phyloP scores from a whole-genome alignment of 345 rosid species.

The Ceriops zippeliana region DNA sequence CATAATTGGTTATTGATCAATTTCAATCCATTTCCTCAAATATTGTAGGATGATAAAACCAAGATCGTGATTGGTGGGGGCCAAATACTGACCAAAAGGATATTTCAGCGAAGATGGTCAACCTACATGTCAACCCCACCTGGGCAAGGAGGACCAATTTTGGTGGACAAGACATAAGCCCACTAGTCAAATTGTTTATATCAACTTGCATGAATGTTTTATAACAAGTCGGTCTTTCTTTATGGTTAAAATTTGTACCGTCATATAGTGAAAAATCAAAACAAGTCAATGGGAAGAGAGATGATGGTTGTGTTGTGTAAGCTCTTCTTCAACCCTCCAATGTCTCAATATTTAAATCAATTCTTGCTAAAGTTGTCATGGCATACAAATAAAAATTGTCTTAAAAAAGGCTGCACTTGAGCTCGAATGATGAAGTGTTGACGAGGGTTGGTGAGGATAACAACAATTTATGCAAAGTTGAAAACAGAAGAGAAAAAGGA shows the following conservation, averaged over 20 bases:
- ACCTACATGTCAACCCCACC: constrained; percentile 50
- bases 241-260: constrained; percentile 15
- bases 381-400: not conserved
- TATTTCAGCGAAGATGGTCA: constrained; percentile 45
- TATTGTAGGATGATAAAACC: constrained; percentile 7
- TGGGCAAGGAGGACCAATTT: constrained; percentile 18
- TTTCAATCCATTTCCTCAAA: constrained; percentile 19
- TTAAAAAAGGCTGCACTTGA: not conserved
- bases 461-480: constrained; percentile 1
- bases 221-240: not conserved
- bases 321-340: not conserved
- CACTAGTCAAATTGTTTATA: constrained; percentile 35
- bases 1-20: not conserved
- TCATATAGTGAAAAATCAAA: constrained; percentile 8
- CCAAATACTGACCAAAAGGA: constrained; percentile 30
- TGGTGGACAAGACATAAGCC: constrained; percentile 32
- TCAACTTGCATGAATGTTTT: constrained; percentile 3
- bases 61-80: constrained; percentile 17
- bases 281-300: constrained; percentile 27
- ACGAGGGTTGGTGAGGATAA: constrained; percentile 9
- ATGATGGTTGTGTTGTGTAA: not conserved
- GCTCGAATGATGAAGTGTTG: not conserved
- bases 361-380: not conserved
- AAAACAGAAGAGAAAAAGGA: not conserved
- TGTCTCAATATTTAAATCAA: not conserved